phyloP scores from a whole-genome alignment of 2,329 filamentous ascomycete species.

The Neofusicoccum cordaticola region DNA sequence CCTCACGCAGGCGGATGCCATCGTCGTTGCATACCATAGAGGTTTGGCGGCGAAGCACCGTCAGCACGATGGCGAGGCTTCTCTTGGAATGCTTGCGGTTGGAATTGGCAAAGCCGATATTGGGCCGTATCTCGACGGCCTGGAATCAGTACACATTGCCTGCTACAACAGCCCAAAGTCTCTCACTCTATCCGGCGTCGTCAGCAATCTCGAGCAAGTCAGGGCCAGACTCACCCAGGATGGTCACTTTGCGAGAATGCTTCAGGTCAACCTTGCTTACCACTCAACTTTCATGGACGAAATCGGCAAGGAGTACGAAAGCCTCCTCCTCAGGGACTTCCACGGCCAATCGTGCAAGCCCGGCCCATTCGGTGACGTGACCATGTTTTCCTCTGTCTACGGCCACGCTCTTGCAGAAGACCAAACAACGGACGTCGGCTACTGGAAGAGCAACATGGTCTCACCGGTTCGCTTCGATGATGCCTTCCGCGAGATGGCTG shows the following conservation, averaged over 20 bases:
- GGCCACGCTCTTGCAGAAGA: background rate
- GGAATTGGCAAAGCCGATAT: slow-evolving; percentile 19
- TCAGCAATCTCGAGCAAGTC: background rate
- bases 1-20: slow-evolving; percentile 17
- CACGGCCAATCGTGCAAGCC: background rate
- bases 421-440: background rate
- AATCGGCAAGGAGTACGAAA: slow-evolving; percentile 17
- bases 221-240: slow-evolving; percentile 4
- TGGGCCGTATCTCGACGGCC: slow-evolving; percentile 15
- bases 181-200: slow-evolving; percentile 12
- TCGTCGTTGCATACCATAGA: slow-evolving; percentile 19
- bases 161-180: slow-evolving; percentile 20
- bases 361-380: background rate
- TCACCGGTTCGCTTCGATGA: slow-evolving; percentile 19
- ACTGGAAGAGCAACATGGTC: slow-evolving; percentile 17
- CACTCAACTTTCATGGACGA: slow-evolving; percentile 21
- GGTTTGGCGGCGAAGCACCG: slow-evolving; percentile 1
- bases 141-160: slow-evolving; percentile 15
- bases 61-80: background rate
- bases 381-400: slow-evolving; percentile 14
- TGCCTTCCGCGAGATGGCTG: slow-evolving; percentile 17
- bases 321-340: slow-evolving; percentile 2
- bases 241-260: slow-evolving; percentile 20
- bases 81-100: slow-evolving; percentile 26
- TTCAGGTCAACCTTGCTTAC: slow-evolving; percentile 22